These are phyloP conservation scores for Soucietia sequanensis DNA, from an alignment of 805 yeast species.

Conservation along the genomic window DNA sequence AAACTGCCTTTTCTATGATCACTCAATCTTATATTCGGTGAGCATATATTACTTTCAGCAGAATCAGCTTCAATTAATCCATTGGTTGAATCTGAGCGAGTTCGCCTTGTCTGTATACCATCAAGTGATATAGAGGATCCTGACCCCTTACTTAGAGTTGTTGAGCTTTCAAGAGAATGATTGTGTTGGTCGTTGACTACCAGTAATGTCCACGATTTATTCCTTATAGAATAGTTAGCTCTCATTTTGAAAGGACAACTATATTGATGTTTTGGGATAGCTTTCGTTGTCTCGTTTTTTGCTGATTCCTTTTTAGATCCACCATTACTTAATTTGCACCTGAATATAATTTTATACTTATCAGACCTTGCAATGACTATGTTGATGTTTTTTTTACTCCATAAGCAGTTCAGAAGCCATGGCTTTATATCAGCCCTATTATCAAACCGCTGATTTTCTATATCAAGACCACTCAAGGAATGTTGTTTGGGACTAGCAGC, in stretches of 20 bases:
- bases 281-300: conserved; percentile 11
- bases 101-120: no score
- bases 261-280: conserved; percentile 20
- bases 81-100: no score
- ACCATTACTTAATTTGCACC: conserved; percentile 45
- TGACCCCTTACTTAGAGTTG: no score
- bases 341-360: conserved; percentile 57
- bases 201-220: conserved; percentile 57
- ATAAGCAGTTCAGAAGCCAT: conserved; percentile 51
- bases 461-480: conserved; percentile 25
- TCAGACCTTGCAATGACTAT: conserved; percentile 65
- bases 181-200: conserved; percentile 61
- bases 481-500: conserved; percentile 6
- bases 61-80: no score
- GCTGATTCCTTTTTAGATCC: conserved; percentile 6
- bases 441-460: conserved; percentile 20
- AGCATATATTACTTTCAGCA: no score
- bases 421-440: conserved; percentile 57
- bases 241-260: conserved; percentile 65
- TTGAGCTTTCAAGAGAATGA: conserved; percentile 28
- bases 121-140: no score
- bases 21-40: no score
- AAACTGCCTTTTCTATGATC: no score
- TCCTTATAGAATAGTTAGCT: conserved; percentile 56
- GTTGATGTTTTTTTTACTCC: conserved; percentile 48